phyloP scores from a whole-genome alignment of 306 rosid species.

The Corylus americana region DNA sequence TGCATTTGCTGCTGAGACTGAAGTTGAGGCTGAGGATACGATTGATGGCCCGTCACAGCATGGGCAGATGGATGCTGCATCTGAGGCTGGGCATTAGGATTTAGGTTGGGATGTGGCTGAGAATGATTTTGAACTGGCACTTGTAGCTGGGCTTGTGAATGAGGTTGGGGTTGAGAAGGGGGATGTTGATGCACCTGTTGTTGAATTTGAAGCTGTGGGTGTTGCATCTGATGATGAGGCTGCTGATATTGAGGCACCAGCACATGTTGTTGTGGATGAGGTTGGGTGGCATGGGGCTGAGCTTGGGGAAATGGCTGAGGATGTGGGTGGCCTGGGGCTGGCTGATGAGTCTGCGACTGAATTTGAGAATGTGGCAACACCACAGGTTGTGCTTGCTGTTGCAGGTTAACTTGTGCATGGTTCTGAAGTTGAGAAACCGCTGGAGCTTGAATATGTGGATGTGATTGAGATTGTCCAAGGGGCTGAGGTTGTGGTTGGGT shows the following conservation, averaged over 20 bases:
- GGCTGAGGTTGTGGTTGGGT: slow-evolving; percentile 36
- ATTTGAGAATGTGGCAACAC: slow-evolving; percentile 56
- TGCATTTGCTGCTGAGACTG: slow-evolving; percentile 66
- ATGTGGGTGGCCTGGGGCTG: slow-evolving; percentile 52
- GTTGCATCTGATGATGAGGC: slow-evolving; percentile 58
- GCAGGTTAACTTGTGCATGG: slow-evolving; percentile 62
- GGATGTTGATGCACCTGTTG: slow-evolving; percentile 64
- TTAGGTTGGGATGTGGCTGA: slow-evolving; percentile 44
- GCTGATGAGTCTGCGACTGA: slow-evolving; percentile 52
- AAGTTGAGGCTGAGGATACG: slow-evolving; percentile 68
- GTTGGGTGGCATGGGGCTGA: slow-evolving; percentile 47
- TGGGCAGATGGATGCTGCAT: slow-evolving; percentile 53
- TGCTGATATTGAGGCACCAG: slow-evolving; percentile 75
- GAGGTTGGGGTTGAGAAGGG: slow-evolving; percentile 58
- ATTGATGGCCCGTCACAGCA: slow-evolving; percentile 65
- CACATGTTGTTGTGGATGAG: slow-evolving; percentile 60
- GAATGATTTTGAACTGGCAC: slow-evolving; percentile 42
- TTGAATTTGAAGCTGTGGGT: slow-evolving; percentile 55
- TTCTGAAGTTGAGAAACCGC: slow-evolving; percentile 54
- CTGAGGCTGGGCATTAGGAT: slow-evolving; percentile 59
- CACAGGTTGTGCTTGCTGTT: slow-evolving; percentile 55
- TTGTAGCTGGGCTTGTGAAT: slow-evolving; percentile 60
- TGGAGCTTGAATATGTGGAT: slow-evolving; percentile 32
- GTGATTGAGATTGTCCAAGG: slow-evolving; percentile 32
- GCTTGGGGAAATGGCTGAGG: slow-evolving; percentile 42